These are phyloP conservation scores for Boletus eberwhitei DNA, from an alignment of 768 basidiomycete genomes.

Conservation along the genomic window DNA sequence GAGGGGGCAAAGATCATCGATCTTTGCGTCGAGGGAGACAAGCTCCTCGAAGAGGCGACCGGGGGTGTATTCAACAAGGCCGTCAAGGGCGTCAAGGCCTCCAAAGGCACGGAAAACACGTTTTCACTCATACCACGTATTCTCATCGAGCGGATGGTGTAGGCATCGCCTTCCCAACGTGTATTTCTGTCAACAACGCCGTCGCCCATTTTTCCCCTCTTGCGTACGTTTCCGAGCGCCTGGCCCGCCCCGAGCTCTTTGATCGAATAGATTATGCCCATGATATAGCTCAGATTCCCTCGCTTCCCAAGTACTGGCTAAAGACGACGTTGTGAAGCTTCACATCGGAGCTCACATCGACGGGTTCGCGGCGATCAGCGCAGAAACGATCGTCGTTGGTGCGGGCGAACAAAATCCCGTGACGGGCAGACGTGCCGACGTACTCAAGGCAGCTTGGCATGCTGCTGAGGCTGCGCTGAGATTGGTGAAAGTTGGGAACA, in stretches of 20 bases:
- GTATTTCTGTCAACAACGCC: constrained; percentile 90
- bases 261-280: constrained; percentile 28
- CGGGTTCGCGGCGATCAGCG: constrained; percentile 90
- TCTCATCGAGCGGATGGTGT: constrained; percentile 5
- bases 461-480: constrained; percentile 94
- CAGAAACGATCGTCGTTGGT: constrained; percentile 90
- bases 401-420: constrained; percentile 70
- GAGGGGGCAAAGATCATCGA: constrained; percentile 89
- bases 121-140: background rate
- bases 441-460: constrained; percentile 88
- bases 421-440: constrained; percentile 86
- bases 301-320: constrained; percentile 63
- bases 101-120: constrained; percentile 64
- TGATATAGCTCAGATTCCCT: constrained; percentile 65
- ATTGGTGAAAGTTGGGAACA: constrained; percentile 85
- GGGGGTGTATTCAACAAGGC: constrained; percentile 85
- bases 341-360: constrained; percentile 98
- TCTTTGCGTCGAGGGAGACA: constrained; percentile 91
- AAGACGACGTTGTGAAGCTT: constrained; percentile 92
- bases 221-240: constrained; percentile 51
- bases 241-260: background rate
- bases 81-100: constrained; percentile 82
- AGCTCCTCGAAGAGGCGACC: constrained; percentile 83
- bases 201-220: constrained; percentile 98
- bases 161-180: constrained; percentile 96